Base-by-base conservation (phyloP, 306 rosid genomes). In the Fragaria iinumae region DNA sequence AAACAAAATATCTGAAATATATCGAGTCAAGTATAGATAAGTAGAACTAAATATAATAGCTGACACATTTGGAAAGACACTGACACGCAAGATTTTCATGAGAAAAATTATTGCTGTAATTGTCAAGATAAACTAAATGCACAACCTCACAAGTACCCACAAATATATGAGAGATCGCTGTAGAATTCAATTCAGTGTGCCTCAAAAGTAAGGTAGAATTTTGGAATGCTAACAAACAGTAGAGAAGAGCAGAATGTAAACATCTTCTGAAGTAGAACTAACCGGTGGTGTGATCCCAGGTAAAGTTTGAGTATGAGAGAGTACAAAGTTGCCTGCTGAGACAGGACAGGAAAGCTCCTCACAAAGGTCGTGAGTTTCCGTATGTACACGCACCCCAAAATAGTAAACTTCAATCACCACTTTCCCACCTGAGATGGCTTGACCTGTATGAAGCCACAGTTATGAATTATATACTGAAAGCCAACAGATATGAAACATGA, bases 261-360 rank as follows among this genome's bases (percentile, higher is more conserved):
- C 11, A 75, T 73, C 23, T 72, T 72, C 69, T 55, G 65, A 41
- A 80, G 27, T 56, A 86, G 83, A 80, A 89, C 96, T 88, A 65
- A 94, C 97, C 75, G 92, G 96, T 47, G 96, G 98, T 48, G 97
- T 88, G 72, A 84, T 59, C 52, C 80, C 14, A 74, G 97, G 97
- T 88, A 92, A 78, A 43, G 83, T 79, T 83, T 92, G 96, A 27
- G 87, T 76, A 86, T 94, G 97, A 75, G 97, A 71, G 77, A 94
- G 80, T 78, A 87, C 79, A 67, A 94, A 94, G 73, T 86, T 75
- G 59, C 93, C 89, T 12, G 82, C 74, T 12, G 80, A 48, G 77
- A 94, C 79, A n/a, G 98, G 95, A 64, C 93, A 89, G 12, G 86
- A 27, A 16, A 78, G 76, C 85, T 85, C 90, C 52, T 89, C 80